Evolutionary conservation across 768 basidiomycete species (phyloP), one percentile per base, ranked within the genome.

Genomic region (Phallus indusiatus): DNA sequence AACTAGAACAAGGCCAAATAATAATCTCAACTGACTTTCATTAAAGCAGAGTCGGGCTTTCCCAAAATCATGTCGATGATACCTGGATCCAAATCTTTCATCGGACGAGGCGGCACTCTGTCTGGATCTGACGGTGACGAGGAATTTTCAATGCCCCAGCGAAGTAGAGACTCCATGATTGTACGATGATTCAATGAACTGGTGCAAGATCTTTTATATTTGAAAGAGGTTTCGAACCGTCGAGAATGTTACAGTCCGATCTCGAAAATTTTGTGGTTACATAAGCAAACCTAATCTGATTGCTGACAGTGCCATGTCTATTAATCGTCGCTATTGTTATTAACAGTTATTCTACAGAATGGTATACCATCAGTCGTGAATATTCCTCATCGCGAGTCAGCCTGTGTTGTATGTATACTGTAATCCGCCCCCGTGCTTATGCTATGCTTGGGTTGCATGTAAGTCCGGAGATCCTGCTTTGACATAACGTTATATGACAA

Each of bases 1-100:
- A 60, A 24, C 16, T 14, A 36, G 42, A 53, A 28, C 21, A 49
- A 47, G 18, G 34, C 18, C n/a, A 2, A 6, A 24, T 21, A 16
- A 17, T 5, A 36, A 35, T 24, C 2, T 11, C 49, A 35, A 53
- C 42, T n/a, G 18, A 60, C 57, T 53, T 87, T 88, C 90, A 95
- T 94, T 54, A 83, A 75, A 53, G 81, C 82, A 1, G 90, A 79
- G 67, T 94, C 93, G 0, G 88, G 80, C 65, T 84, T 89, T 11
- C 93, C 93, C 33, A 95, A 77, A 65, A 95, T 90, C 70, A 81
- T 70, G 65, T 94, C 90, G 62, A 94, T 87, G 62, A 94, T 76
- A n/a, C 71, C 89, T 1, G 93, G 86, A 73, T 93, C 87, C 18
- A 95, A 72, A 55, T 85, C 76, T 50, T 68, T 59, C 18, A 73